Evolutionary conservation across 805 yeast species (phyloP).

Genomic region (Yamadazyma sp.): DNA sequence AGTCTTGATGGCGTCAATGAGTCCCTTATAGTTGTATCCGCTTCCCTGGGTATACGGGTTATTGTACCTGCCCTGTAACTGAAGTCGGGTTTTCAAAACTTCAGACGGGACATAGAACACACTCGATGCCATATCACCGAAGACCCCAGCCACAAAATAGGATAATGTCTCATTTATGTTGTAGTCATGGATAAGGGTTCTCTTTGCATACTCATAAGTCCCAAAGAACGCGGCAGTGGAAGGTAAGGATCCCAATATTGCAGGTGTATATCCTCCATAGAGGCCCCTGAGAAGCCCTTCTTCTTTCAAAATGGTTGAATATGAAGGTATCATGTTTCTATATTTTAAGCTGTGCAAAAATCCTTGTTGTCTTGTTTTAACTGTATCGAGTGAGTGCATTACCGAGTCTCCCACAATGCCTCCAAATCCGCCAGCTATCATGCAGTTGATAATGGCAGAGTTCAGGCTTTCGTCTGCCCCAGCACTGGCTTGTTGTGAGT

Average conservation of each 20-base stretch:
- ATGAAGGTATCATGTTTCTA: conserved; percentile 73
- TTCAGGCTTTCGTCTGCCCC: conserved; percentile 2
- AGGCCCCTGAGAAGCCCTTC: conserved; percentile 86
- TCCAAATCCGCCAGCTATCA: conserved; percentile 92
- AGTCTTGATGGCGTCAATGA: conserved; percentile 65
- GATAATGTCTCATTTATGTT: conserved; percentile 74
- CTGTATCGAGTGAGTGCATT: conserved; percentile 96
- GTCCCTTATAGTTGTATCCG: conserved; percentile 84
- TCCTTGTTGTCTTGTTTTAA: conserved; percentile 97
- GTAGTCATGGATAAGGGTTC: conserved; percentile 62
- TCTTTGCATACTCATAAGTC: conserved; percentile 80
- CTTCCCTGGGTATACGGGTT: conserved; percentile 68
- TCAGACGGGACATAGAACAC: conserved; percentile 93
- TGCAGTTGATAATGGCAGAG: conserved; percentile 55
- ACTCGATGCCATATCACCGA: conserved; percentile 92
- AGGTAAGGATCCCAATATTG: conserved; percentile 89
- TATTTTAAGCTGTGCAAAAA: conserved; percentile 69
- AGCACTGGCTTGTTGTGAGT: neutral
- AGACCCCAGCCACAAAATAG: conserved; percentile 79
- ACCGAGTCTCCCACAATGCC: conserved; percentile 89
- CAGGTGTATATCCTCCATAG: conserved; percentile 91
- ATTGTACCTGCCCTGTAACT: conserved; percentile 85
- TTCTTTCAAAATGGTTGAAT: conserved; percentile 67
- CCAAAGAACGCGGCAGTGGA: conserved; percentile 93
- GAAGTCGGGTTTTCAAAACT: conserved; percentile 89